These are phyloP conservation scores for Reutealis trisperma DNA, from an alignment of 345 rosid genomes.

Conservation along the genomic window DNA sequence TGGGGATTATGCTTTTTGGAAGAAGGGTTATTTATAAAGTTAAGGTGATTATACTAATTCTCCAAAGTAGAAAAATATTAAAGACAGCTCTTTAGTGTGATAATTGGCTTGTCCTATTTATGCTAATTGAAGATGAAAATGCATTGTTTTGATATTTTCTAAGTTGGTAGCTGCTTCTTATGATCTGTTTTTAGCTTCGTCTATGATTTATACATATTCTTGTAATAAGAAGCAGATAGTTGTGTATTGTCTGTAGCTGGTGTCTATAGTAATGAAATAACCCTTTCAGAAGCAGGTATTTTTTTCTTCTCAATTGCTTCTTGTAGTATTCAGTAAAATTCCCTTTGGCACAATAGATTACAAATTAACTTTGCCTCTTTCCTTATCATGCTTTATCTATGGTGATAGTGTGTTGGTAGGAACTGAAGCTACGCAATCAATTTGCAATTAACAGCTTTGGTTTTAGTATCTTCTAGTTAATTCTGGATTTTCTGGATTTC, in stretches of 20 bases:
- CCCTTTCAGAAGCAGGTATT: neutral
- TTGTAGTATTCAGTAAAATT: neutral
- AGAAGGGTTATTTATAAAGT: conserved; percentile 24
- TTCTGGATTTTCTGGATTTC: conserved; percentile 3
- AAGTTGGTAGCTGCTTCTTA: neutral
- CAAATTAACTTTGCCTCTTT: neutral
- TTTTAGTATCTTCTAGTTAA: conserved; percentile 4
- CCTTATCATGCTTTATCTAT: neutral
- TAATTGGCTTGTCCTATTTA: neutral
- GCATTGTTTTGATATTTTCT: conserved; percentile 10
- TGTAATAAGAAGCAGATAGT: neutral
- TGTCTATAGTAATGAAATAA: neutral
- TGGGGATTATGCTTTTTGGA: conserved; percentile 34
- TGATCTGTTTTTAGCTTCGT: conserved; percentile 12
- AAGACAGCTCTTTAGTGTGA: neutral
- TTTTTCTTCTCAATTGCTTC: neutral
- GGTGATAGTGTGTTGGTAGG: neutral
- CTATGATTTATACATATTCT: neutral
- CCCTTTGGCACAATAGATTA: neutral
- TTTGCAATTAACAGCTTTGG: neutral
- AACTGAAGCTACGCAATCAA: neutral
- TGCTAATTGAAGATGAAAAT: conserved; percentile 10
- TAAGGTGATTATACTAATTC: conserved; percentile 25
- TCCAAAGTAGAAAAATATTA: conserved; percentile 6
- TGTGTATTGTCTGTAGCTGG: neutral